These are phyloP conservation scores for Cutaneotrichosporon sp. DNA, from an alignment of 1,284 basidiomycete species.

Conservation along the genomic window DNA sequence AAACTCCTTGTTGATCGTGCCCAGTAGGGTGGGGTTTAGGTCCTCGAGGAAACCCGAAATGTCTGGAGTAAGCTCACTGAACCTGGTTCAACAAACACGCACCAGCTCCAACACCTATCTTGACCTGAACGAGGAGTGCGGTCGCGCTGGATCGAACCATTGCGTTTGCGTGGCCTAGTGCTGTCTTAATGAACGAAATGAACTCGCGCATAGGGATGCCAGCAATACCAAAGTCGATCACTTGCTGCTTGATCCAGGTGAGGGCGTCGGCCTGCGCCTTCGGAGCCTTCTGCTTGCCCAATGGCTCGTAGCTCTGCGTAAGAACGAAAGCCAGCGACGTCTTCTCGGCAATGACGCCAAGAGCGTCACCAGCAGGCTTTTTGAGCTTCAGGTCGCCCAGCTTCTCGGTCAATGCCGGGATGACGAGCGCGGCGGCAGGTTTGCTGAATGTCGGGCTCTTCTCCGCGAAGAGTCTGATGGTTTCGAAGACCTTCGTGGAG, in stretches of 20 bases:
- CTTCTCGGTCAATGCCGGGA: slow-evolving; percentile 88
- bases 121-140: slow-evolving; percentile 84
- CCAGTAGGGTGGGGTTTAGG: slow-evolving; percentile 87
- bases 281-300: slow-evolving; percentile 92
- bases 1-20: slow-evolving; percentile 86
- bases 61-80: slow-evolving; percentile 51
- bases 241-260: slow-evolving; percentile 78
- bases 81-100: slow-evolving; percentile 35
- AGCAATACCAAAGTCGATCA: slow-evolving; percentile 88
- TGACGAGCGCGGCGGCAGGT: slow-evolving; percentile 74
- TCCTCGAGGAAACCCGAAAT: slow-evolving; percentile 91
- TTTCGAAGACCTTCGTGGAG: slow-evolving; percentile 75
- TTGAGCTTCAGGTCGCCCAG: slow-evolving; percentile 95
- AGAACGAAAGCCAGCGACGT: slow-evolving; percentile 93
- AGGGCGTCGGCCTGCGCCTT: slow-evolving; percentile 93
- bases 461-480: slow-evolving; percentile 70
- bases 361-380: slow-evolving; percentile 88
- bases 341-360: slow-evolving; percentile 79
- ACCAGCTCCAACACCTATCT: slow-evolving; percentile 86
- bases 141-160: slow-evolving; percentile 93
- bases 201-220: slow-evolving; percentile 78
- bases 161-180: slow-evolving; percentile 90
- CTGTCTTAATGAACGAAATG: slow-evolving; percentile 84
- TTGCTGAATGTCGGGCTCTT: slow-evolving; percentile 76
- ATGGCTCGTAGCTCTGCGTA: slow-evolving; percentile 84